These are phyloP conservation scores for Parafenestella ontariensis DNA, from an alignment of 2,329 filamentous ascomycete genomes.

Conservation along the genomic window DNA sequence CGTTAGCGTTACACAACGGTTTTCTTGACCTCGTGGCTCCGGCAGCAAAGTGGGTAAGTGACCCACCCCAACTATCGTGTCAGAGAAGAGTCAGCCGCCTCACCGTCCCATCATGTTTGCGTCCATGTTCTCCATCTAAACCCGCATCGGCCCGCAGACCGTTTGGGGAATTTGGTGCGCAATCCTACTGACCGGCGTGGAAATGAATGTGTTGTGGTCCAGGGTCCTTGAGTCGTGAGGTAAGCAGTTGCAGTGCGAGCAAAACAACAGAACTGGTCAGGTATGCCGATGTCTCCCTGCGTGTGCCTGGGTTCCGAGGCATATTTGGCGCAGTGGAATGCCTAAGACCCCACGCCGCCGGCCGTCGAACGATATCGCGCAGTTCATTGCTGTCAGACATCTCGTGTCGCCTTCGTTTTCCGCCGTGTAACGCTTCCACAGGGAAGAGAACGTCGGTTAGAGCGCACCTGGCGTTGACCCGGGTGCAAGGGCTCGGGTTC, in stretches of 20 bases:
- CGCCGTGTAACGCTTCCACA: conserved; percentile 8
- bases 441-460: conserved; percentile 9
- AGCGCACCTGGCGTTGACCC: conserved; percentile 17
- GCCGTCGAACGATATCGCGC: neutral
- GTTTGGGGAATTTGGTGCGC: conserved; percentile 18
- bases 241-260: no score
- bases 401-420: conserved; percentile 3
- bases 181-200: neutral
- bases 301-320: neutral
- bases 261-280: no score
- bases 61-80: conserved; percentile 25
- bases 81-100: conserved; percentile 18
- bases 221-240: neutral
- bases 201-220: neutral
- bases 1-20: conserved; percentile 27
- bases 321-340: neutral
- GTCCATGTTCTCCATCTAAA: no score
- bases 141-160: conserved; percentile 14
- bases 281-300: no score
- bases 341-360: neutral
- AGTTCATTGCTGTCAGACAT: conserved; percentile 1
- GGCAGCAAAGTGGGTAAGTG: conserved; percentile 8
- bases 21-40: conserved; percentile 24
- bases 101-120: neutral
- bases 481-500: conserved; percentile 26